Conservation (phyloP, 495 filamentous ascomycete genomes). For the Sordaria brevicollis region DNA sequence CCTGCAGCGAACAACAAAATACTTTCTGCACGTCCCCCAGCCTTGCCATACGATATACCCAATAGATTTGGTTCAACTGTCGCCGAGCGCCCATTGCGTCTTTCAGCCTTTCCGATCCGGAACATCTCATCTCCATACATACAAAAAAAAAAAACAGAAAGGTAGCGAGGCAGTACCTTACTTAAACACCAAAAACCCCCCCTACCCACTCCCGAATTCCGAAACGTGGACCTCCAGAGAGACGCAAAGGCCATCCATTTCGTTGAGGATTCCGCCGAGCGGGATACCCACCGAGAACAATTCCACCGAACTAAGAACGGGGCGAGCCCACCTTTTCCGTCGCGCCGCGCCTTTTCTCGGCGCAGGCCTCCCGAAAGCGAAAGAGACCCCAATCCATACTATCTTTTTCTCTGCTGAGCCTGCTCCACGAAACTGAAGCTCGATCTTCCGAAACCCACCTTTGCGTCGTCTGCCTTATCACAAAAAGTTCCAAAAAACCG, state of each 20-base stretch:
- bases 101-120: background rate
- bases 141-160: too few species aligned
- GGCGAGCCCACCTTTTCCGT: background rate
- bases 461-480: background rate
- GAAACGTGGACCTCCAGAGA: background rate
- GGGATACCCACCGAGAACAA: background rate
- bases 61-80: background rate
- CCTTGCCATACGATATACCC: background rate
- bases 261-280: background rate
- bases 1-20: background rate
- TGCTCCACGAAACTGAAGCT: background rate
- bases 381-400: background rate
- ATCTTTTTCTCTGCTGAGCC: background rate
- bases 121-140: background rate
- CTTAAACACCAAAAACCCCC: background rate
- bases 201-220: background rate
- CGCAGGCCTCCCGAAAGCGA: background rate
- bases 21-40: background rate
- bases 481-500: background rate
- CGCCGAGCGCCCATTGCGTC: background rate
- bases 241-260: background rate
- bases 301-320: background rate
- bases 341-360: background rate
- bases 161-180: background rate
- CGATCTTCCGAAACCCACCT: background rate